Base-by-base conservation (phyloP, 75 land plant genomes). In the Sequoiadendron giganteum region DNA sequence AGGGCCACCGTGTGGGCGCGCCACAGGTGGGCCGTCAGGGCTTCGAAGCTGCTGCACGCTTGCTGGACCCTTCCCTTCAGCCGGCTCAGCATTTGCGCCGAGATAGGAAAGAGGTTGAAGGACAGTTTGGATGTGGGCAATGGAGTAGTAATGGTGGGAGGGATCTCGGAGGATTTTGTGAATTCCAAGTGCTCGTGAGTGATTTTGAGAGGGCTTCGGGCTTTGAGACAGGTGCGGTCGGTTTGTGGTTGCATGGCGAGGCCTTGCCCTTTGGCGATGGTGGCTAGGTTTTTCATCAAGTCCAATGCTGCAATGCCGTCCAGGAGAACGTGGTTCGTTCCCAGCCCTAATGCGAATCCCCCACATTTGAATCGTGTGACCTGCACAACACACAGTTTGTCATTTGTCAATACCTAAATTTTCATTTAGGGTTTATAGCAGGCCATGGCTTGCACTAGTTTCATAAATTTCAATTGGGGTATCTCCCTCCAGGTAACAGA, bases 291-390 rank as follows among this genome's bases (percentile, higher is more conserved):
- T 19, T 42, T 81, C 40, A 89, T 85, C 87, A 92, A 92, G 56
- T 54, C 54, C 42, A 55, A 34, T 32, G 90, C 79, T 58, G 80
- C 76, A 21, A 86, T 10, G 61, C 93, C 93, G 75, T 92, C 93
- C 30, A 92, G 81, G 36, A 80, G 36, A 25, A 61, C 38, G 86
- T 92, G 92, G 89, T 86, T 92, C 40, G n/a, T 86, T 45, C 73
- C 45, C 16, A 92, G 19, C 43, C 93, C 92, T 30, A 92, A 88
- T 56, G 88, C 89, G 49, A 92, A 91, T 4, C 90, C 88, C 4
- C 92, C 93, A 34, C 93, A 91, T 47, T 75, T 89, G 88, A 92
- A 91, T n/a, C 90, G 55, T 39, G 93, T 92, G 39, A 92, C 88
- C 93, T 92, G 70, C 61, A 42, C 16, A 15, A 13, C 1, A 52